Evolutionary conservation across 768 basidiomycete genomes (phyloP).

Genomic region (Aureoboletus auriporus): DNA sequence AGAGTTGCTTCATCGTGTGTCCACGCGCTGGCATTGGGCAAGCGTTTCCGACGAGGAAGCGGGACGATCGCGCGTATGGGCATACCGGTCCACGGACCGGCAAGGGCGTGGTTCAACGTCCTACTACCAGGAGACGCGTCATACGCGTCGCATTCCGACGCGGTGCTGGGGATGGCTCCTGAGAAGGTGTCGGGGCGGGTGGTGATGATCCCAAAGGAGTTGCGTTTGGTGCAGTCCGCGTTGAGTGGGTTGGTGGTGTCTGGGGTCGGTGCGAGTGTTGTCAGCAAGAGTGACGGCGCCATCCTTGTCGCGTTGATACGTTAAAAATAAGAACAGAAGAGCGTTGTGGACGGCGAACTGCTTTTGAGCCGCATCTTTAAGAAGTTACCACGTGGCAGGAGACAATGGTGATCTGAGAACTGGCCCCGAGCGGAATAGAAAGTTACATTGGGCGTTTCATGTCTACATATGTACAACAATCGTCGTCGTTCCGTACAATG

Average conservation of each 20-base stretch:
- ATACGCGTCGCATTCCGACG: not conserved
- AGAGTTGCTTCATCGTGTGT: not conserved
- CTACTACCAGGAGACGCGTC: not conserved
- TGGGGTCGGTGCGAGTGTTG: not conserved
- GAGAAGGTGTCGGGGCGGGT: not conserved
- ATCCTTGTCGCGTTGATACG: not conserved
- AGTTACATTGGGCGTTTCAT: too few species aligned
- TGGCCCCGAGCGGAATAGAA: too few species aligned
- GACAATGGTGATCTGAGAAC: too few species aligned
- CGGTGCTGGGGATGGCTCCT: not conserved
- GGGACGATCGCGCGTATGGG: conserved; percentile 23
- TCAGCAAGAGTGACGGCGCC: conserved; percentile 8
- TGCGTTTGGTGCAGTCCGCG: not conserved
- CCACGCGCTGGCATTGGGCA: not conserved
- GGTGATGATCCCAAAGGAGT: conserved; percentile 1
- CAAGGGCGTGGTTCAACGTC: not conserved
- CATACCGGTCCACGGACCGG: conserved; percentile 13
- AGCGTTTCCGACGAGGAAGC: conserved; percentile 12
- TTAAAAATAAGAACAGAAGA: not conserved
- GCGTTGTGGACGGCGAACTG: not conserved
- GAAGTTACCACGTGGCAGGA: not conserved
- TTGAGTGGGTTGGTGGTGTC: not conserved
- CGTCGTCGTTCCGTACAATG: too few species aligned
- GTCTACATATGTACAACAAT: too few species aligned
- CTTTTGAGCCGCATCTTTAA: conserved; percentile 1